A percentile compares a stretch with the other conserved stretches of the same genome.
These are phyloP conservation scores for Gnetum montanum DNA, from an alignment of 75 land plant species.

Conservation along the genomic window DNA sequence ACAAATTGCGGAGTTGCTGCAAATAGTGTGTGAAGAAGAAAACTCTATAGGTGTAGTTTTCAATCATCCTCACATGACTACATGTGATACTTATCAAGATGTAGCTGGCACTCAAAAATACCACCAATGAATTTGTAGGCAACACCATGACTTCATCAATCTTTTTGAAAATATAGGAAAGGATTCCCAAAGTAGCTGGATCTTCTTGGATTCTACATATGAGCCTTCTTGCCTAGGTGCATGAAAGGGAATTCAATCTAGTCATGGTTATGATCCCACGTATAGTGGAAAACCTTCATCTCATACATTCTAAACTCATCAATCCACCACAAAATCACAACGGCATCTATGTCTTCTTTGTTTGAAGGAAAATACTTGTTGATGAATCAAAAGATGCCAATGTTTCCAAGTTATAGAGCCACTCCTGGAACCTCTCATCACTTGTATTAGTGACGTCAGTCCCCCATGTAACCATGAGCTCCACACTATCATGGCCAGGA, in stretches of 20 bases:
- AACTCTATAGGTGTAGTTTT: constrained; percentile 31
- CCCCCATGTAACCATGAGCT: too few relatives aligned
- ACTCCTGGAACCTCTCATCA: too few relatives aligned
- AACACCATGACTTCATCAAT: constrained; percentile 46
- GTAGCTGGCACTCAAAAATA: constrained; percentile 86
- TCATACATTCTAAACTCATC: constrained; percentile 80
- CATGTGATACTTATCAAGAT: constrained; percentile 57
- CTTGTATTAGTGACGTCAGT: too few relatives aligned
- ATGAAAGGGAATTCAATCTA: constrained; percentile 85
- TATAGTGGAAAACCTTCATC: constrained; percentile 64
- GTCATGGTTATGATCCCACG: constrained; percentile 57
- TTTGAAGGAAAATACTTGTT: constrained; percentile 41
- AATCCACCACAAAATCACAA: constrained; percentile 37
- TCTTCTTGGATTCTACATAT: constrained; percentile 56
- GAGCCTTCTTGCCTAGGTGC: constrained; percentile 75
- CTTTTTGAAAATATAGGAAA: constrained; percentile 51
- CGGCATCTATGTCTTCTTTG: constrained; percentile 24
- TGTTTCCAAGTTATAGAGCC: too few relatives aligned
- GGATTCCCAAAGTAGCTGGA: constrained; percentile 53
- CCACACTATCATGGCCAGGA: too few relatives aligned
- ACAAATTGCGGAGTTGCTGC: constrained; percentile 59
- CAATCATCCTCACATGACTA: constrained; percentile 74
- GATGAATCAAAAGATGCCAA: too few relatives aligned
- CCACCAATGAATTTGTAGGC: constrained; percentile 62
- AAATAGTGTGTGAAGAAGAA: constrained; percentile 52